Percentiles rank a stretch among this genome's conserved stretches.
Conservation (phyloP, 2,329 filamentous ascomycete genomes). For the Zymoseptoria pseudotritici region DNA sequence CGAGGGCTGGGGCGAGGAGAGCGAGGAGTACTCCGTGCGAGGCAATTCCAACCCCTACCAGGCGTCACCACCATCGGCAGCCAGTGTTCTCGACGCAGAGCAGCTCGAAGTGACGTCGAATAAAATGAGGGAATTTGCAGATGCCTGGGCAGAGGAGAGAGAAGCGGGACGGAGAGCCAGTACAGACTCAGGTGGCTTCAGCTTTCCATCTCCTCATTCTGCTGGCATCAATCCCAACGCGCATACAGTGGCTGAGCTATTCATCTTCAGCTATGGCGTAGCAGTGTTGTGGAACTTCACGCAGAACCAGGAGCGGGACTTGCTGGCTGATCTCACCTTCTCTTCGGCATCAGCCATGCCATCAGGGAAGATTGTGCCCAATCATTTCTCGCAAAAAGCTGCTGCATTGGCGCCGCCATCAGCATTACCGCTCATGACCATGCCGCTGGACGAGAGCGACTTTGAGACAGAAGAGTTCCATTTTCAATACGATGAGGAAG, state of each 20-base stretch:
- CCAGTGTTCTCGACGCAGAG: slow-evolving; percentile 5
- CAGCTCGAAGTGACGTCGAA: slow-evolving; percentile 8
- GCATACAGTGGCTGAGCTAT: slow-evolving; percentile 85
- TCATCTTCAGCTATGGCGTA: slow-evolving; percentile 93
- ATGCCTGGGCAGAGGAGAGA: slow-evolving; percentile 13
- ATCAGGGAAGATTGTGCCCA: slow-evolving; percentile 11
- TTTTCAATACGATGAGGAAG: slow-evolving; percentile 87
- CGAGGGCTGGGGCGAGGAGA: slow-evolving; percentile 82
- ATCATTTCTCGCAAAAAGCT: slow-evolving; percentile 20
- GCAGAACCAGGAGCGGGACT: slow-evolving; percentile 90
- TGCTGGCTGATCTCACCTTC: slow-evolving; percentile 90
- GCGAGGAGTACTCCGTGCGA: slow-evolving; percentile 50
- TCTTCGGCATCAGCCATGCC: slow-evolving; percentile 37
- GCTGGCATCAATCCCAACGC: slow-evolving; percentile 58
- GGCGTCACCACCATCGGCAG: slow-evolving; percentile 10
- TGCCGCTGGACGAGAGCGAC: slow-evolving; percentile 77
- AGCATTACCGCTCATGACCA: slow-evolving; percentile 59
- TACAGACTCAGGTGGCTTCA: slow-evolving; percentile 31
- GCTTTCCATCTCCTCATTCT: slow-evolving; percentile 40
- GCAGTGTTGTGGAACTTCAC: slow-evolving; percentile 99
- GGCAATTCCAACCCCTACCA: slow-evolving; percentile 17
- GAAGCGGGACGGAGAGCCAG: slow-evolving; percentile 19
- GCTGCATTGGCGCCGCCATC: slow-evolving; percentile 33
- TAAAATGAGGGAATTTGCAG: slow-evolving; percentile 8
- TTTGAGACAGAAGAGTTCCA: slow-evolving; percentile 98